A percentile compares a stretch with the other conserved stretches of the same genome.
Conservation (phyloP, 2,329 filamentous ascomycete genomes). For the Ophiostoma himal-ulmi region DNA sequence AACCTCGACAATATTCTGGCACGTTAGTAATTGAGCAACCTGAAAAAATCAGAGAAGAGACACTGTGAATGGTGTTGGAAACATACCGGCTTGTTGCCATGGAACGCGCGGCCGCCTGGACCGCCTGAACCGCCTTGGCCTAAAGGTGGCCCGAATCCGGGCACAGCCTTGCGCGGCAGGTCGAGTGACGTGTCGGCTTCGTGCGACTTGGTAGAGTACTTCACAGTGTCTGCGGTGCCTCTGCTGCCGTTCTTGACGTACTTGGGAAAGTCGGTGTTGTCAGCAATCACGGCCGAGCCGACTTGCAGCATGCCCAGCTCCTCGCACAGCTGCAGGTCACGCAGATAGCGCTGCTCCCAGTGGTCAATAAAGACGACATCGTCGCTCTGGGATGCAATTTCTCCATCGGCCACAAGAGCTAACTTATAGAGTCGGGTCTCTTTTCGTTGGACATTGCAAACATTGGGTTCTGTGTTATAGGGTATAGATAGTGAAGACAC, state of each 20-base stretch:
- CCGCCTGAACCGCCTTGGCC: not conserved
- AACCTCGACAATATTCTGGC: not conserved
- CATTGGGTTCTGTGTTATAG: not conserved
- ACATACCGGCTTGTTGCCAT: not conserved
- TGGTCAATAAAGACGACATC: constrained; percentile 37
- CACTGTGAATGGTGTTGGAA: not conserved
- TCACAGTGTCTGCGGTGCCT: constrained; percentile 23
- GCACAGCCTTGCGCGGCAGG: not conserved
- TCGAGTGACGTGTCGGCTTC: constrained; percentile 9
- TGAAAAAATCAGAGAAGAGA: not conserved
- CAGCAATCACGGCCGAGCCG: constrained; percentile 37
- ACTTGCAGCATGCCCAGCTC: constrained; percentile 31
- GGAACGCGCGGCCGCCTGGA: not conserved
- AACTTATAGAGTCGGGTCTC: not conserved
- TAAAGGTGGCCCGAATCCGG: not conserved
- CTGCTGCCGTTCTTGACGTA: constrained; percentile 34
- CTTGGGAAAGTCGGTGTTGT: constrained; percentile 39
- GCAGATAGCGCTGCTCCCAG: constrained; percentile 35
- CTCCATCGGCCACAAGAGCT: constrained; percentile 25
- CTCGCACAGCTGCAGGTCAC: constrained; percentile 35
- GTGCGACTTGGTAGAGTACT: constrained; percentile 29
- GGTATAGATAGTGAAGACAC: not conserved
- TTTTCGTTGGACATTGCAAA: not conserved
- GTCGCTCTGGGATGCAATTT: constrained; percentile 28
- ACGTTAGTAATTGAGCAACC: not conserved